These are phyloP conservation scores for Capniomyces stellatus DNA, from an alignment of 371 early-diverging fungal species.

Conservation along the genomic window DNA sequence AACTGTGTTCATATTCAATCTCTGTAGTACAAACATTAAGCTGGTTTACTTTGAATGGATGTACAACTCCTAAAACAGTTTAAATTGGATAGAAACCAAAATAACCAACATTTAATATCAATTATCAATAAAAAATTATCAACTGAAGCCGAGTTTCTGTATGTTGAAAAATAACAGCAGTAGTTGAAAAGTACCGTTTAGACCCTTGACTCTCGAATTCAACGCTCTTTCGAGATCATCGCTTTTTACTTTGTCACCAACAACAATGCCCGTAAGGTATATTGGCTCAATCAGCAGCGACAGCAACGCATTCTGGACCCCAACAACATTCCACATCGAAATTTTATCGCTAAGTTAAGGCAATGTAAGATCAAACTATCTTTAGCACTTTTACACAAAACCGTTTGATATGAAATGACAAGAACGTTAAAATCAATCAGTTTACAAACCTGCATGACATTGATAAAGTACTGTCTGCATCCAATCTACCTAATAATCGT, in stretches of 20 bases:
- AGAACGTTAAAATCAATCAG: too few relatives aligned
- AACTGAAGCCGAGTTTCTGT: too few relatives aligned
- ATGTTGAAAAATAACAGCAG: too few relatives aligned
- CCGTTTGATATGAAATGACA: too few relatives aligned
- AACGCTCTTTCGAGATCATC: not conserved
- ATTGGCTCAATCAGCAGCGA: conserved; percentile 36
- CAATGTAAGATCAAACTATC: too few relatives aligned
- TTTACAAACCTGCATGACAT: conserved; percentile 69
- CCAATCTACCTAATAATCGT: conserved; percentile 31
- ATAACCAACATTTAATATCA: too few relatives aligned
- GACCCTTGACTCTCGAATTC: not conserved
- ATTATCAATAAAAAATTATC: too few relatives aligned
- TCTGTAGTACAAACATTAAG: not conserved
- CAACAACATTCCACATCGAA: conserved; percentile 66
- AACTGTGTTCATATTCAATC: not conserved
- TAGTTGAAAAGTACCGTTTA: too few relatives aligned
- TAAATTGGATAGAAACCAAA: too few relatives aligned
- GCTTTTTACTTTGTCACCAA: conserved; percentile 29
- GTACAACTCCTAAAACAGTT: too few relatives aligned
- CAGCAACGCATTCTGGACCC: conserved; percentile 49
- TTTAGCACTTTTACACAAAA: too few relatives aligned
- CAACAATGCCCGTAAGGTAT: conserved; percentile 39
- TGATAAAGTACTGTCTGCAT: conserved; percentile 45
- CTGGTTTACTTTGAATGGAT: not conserved
- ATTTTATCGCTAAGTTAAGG: conserved; percentile 84